Evolutionary conservation across 225 moss, liverwort and hornwort genomes (phyloP).

Genomic region (Antitrichia curtipendula): DNA sequence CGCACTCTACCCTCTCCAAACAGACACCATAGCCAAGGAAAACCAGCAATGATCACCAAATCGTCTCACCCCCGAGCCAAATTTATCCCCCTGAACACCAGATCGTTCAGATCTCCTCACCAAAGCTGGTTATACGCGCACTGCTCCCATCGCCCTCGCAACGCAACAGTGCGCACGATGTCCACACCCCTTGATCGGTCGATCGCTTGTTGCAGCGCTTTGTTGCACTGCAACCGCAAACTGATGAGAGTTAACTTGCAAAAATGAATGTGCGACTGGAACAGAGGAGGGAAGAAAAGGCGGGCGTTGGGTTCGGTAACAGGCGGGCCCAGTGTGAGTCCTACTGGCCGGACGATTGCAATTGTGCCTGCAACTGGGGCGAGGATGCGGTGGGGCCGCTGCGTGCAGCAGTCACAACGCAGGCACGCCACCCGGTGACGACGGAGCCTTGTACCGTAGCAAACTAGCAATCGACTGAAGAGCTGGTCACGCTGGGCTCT

Average conservation of each 20-base stretch:
- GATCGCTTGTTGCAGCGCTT: background rate
- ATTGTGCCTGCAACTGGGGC: background rate
- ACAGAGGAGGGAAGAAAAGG: background rate
- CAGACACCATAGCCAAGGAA: background rate
- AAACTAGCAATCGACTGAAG: background rate
- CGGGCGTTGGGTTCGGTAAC: background rate
- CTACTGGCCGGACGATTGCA: background rate
- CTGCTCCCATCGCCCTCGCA: background rate
- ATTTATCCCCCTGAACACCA: background rate
- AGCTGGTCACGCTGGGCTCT: background rate
- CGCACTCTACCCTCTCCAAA: background rate
- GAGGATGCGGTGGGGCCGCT: background rate
- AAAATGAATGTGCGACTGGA: background rate
- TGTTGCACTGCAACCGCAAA: background rate
- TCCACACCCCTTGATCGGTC: background rate
- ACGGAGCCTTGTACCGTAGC: background rate
- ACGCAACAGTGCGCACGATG: background rate
- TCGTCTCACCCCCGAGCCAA: background rate
- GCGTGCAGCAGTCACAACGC: background rate
- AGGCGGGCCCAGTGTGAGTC: background rate
- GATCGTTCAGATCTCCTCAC: conserved; percentile 19
- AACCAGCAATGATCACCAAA: background rate
- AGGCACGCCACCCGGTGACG: background rate
- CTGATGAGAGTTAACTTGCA: background rate
- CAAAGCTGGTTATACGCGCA: background rate